Evolutionary conservation across 768 basidiomycete species (phyloP), one percentile per base, ranked within the genome.

Genomic region (Mycena rebaudengoi): DNA sequence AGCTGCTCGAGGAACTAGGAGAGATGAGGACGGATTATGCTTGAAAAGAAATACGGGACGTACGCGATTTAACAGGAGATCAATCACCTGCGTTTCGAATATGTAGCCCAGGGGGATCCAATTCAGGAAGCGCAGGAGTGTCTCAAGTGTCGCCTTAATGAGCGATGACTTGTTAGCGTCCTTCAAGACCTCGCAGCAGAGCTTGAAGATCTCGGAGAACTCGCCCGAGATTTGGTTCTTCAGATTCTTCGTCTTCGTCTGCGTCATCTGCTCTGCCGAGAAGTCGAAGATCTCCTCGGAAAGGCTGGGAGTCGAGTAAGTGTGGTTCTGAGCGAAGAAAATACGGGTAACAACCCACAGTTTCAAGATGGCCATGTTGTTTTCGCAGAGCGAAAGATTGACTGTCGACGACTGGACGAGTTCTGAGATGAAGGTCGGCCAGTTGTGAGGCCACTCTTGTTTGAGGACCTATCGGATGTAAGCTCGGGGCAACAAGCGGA

Each of bases 81-180:
- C 98, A 66, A 99, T 98, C 69, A 99, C 91, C 43, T 91, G 93
- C 3, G 98, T 99, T 80, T 99, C 98, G 71, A 99, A 99, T 69
- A 99, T 98, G 75, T 97, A 99, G 26, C 97, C 98, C 43, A 99
- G 83, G 49, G 98, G 98, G 71, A 99, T 99, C 98, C 98, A 99
- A 76, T 98, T 98, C 70, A 99, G 80, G 85, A 99, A 99, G 46
- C 95, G 86, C 61, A 99, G 83, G 16, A 99, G 83, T 0, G 98
- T 98, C 76, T 99, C 97, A 62, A 99, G 81, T 2, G 97, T 99
- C 18, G 91, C 92, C 76, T 87, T 95, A 82, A 99, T 96, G 55
- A 99, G 79, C 20, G 93, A 95, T 7, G 94, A 86, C 81, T 98
- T 99, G 75, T 93, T 91, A 18, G 96, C 96, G 75, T 97, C 96